Percentiles rank a stretch among this genome's conserved stretches.
Evolutionary conservation across 495 filamentous ascomycete genomes (phyloP).

Genomic region (Aspergillus cristatus): DNA sequence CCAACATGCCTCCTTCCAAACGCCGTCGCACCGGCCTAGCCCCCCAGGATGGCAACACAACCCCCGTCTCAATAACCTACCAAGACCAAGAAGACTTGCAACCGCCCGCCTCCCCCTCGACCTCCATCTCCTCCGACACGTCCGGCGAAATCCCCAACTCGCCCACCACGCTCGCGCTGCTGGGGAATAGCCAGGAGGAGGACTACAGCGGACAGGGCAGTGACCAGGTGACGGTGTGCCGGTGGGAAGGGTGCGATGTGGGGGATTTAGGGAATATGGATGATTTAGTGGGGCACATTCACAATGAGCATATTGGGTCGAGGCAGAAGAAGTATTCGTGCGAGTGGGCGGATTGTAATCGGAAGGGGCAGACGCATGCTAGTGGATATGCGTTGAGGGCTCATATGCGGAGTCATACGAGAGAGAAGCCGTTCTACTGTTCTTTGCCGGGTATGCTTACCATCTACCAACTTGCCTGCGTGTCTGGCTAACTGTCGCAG

Average conservation of each 20-base stretch:
- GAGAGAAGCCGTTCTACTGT: conserved; percentile 98
- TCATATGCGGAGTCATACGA: conserved; percentile 94
- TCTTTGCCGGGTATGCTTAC: conserved; percentile 66
- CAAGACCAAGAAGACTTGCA: conserved; percentile 35
- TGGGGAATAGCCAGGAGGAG: conserved; percentile 53
- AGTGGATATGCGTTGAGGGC: conserved; percentile 92
- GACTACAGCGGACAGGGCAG: conserved; percentile 65
- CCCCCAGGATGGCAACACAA: conserved; percentile 38
- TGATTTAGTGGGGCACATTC: conserved; percentile 82
- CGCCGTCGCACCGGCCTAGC: conserved; percentile 41
- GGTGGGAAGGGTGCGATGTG: conserved; percentile 76
- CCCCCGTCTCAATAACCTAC: conserved; percentile 34
- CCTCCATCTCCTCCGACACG: conserved; percentile 77
- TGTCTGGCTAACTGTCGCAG: conserved; percentile 29
- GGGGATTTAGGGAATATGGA: conserved; percentile 92
- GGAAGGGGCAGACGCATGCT: conserved; percentile 84
- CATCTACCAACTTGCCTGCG: background rate
- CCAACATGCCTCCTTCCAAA: conserved; percentile 43
- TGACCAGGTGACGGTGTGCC: conserved; percentile 83
- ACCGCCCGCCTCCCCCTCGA: conserved; percentile 32
- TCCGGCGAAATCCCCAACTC: conserved; percentile 62
- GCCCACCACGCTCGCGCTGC: conserved; percentile 31
- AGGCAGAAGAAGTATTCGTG: conserved; percentile 82
- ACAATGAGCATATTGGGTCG: conserved; percentile 82
- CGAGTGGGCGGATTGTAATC: conserved; percentile 82